Evolutionary conservation across 2,329 filamentous ascomycete genomes (phyloP).

Genomic region (Ceratocystis cacaofunesta): DNA sequence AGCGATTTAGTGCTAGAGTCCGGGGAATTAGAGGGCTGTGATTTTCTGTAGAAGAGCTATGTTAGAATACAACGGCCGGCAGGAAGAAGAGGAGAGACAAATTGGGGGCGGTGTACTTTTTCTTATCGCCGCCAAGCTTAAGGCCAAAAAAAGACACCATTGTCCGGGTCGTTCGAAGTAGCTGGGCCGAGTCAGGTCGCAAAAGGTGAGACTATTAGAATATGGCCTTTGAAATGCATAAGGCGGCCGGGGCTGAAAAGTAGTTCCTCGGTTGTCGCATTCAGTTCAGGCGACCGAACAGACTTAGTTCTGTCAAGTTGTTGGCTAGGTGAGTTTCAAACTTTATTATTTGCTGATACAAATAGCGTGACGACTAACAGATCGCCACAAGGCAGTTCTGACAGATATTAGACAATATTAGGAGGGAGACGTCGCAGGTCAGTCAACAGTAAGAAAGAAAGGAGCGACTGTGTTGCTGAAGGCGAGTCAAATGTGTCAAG

Average conservation of each 20-base stretch:
- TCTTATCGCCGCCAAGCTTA: constrained; percentile 41
- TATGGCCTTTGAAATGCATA: neutral
- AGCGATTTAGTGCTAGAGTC: constrained; percentile 3
- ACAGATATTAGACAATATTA: neutral
- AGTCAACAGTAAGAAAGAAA: constrained; percentile 15
- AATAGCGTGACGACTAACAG: neutral
- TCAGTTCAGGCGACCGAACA: neutral
- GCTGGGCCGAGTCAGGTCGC: neutral
- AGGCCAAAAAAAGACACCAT: constrained; percentile 44
- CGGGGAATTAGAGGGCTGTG: neutral
- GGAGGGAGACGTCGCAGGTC: neutral
- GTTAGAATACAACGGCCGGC: neutral
- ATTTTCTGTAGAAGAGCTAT: constrained; percentile 5
- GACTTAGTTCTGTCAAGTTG: neutral
- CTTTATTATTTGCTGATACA: neutral
- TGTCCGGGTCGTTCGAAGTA: constrained; percentile 20
- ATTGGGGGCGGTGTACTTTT: constrained; percentile 33
- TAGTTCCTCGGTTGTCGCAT: neutral
- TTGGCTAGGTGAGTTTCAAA: neutral
- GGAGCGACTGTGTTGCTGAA: constrained; percentile 15
- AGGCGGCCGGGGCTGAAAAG: neutral
- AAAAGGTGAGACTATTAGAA: neutral
- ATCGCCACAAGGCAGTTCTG: neutral
- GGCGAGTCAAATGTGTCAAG: neutral
- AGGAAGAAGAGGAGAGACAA: neutral